Evolutionary conservation across 768 basidiomycete genomes (phyloP), one percentile per base, ranked within the genome.

Genomic region (Mrakia blollopis): DNA sequence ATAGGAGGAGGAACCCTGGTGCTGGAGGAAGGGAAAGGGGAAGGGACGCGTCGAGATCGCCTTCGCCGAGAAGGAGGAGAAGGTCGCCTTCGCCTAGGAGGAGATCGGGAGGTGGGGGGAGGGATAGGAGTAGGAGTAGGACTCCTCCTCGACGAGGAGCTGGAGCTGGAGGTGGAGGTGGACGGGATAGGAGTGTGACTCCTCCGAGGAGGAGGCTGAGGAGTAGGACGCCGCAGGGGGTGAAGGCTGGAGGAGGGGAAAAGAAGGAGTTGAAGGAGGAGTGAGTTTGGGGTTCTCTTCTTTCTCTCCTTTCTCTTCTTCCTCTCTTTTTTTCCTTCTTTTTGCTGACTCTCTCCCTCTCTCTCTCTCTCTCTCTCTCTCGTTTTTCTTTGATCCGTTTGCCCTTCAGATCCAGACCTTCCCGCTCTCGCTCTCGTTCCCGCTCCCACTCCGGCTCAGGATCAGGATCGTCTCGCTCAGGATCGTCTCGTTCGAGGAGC

Each of bases 11-110:
- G 54, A 32, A 28, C n/a, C n/a, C n/a, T n/a, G n/a, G n/a, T n/a
- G n/a, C n/a, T n/a, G n/a, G n/a, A 21, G 84, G 85, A 69, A 85
- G 86, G 74, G 81, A 84, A 30, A 30, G 71, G 35, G 28, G 54
- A 32, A 28, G 71, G 57, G 47, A 50, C 10, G 47, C 47, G 47
- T 50, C 47, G 60, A 35, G 60, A 32, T 50, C 72, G 72, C 23
- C 72, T 3, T 13, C 52, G 52, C 32, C 39, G 11, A 61, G 35
- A 35, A 57, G 71, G 18, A 25, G 47, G 72, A 61, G 47, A 41
- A 30, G 30, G 11, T 61, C 39, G 52, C 32, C 60, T 32, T n/a
- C 32, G 28, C 50, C 52, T n/a, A n/a, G 23, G 44, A 72, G 70
- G 28, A 47, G 70, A 14, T 52, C 30, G 18, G 72, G 57, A 1